Conservation (phyloP, 768 basidiomycete genomes). For the Phaffia australis region DNA sequence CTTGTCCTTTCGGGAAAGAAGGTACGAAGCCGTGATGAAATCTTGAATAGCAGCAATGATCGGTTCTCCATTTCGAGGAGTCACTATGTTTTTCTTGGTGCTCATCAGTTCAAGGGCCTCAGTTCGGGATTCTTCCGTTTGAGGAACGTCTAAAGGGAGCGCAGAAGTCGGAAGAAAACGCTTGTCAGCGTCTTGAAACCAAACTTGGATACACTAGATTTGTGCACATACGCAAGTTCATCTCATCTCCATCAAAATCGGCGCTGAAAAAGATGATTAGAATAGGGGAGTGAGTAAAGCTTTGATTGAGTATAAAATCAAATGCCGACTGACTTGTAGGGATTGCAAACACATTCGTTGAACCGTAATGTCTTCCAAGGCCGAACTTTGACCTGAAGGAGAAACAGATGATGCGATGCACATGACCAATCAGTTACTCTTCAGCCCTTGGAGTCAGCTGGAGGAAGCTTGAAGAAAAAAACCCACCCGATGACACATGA, state of each 20-base stretch:
- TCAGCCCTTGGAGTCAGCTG: background rate
- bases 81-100: constrained; percentile 92
- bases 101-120: constrained; percentile 96
- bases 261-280: constrained; percentile 60
- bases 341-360: constrained; percentile 98
- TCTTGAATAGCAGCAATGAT: constrained; percentile 99
- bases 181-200: background rate
- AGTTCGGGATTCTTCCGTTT: constrained; percentile 95
- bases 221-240: constrained; percentile 77
- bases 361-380: constrained; percentile 96
- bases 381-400: constrained; percentile 65
- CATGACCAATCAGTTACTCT: background rate
- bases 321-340: constrained; percentile 36
- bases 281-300: background rate
- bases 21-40: constrained; percentile 96
- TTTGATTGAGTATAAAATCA: no score
- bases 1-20: constrained; percentile 80
- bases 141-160: constrained; percentile 67
- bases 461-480: background rate
- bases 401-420: background rate
- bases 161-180: background rate
- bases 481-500: constrained; percentile 90
- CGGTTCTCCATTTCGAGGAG: constrained; percentile 94
- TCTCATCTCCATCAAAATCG: constrained; percentile 99
- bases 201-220: constrained; percentile 4